These are phyloP conservation scores for Globisporangium abappressorium DNA, from an alignment of 352 stramenopile genomes.

Conservation along the genomic window DNA sequence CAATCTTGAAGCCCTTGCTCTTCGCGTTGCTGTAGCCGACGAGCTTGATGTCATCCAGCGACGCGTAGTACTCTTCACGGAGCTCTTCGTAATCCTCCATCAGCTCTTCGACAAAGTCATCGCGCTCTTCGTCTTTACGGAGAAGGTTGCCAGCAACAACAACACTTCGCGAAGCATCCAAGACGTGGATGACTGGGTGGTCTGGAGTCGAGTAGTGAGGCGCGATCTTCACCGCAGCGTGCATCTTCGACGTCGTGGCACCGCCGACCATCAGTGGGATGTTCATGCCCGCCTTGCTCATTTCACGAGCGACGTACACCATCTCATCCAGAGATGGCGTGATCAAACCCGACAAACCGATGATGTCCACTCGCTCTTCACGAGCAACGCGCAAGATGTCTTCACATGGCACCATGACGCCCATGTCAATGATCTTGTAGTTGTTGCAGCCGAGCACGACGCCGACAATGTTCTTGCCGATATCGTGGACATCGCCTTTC, in stretches of 20 bases:
- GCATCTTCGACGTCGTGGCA: constrained; percentile 97
- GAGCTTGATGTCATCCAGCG: constrained; percentile 70
- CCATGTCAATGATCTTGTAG: constrained; percentile 96
- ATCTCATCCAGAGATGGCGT: constrained; percentile 98
- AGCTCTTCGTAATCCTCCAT: constrained; percentile 93
- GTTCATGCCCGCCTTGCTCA: constrained; percentile 92
- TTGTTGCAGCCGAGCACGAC: constrained; percentile 99
- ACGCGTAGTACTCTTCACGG: constrained; percentile 84
- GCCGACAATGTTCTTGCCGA: constrained; percentile 99
- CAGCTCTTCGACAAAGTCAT: constrained; percentile 94
- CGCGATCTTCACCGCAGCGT: constrained; percentile 97
- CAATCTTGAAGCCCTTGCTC: constrained; percentile 84
- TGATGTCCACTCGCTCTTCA: constrained; percentile 92
- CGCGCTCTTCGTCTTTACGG: constrained; percentile 81
- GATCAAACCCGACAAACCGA: constrained; percentile 97
- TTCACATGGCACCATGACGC: constrained; percentile 95
- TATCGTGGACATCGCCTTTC: constrained; percentile 98
- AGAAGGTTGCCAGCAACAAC: constrained; percentile 94
- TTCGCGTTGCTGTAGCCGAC: constrained; percentile 44
- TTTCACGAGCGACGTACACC: constrained; percentile 95
- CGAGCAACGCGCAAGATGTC: constrained; percentile 64
- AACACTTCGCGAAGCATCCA: constrained; percentile 96
- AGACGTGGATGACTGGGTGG: constrained; percentile 96
- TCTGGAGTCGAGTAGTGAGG: constrained; percentile 94
- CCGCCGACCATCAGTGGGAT: constrained; percentile 96